Conservation (phyloP, 176 grass and related monocot genomes). For the Eleusine indica region DNA sequence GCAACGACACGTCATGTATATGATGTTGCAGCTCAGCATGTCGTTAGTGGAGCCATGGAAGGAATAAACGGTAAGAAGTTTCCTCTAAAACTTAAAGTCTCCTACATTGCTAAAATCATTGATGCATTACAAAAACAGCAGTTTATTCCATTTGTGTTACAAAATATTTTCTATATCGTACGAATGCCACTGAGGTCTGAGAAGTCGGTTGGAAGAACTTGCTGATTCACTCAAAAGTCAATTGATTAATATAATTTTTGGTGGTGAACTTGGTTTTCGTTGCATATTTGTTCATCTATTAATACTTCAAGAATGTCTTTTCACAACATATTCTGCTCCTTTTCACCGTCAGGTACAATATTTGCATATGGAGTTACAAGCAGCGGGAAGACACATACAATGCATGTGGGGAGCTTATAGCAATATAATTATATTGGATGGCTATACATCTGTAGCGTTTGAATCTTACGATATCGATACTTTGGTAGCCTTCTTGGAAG, state of each 20-base stretch:
- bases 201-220: not conserved
- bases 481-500: not conserved
- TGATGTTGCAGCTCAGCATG: constrained; percentile 77
- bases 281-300: not conserved
- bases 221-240: not conserved
- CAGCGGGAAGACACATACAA: constrained; percentile 90
- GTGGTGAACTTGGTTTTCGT: constrained; percentile 19
- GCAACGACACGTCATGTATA: constrained; percentile 78
- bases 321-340: constrained; percentile 3
- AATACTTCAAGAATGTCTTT: not conserved
- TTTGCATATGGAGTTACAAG: constrained; percentile 93
- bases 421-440: constrained; percentile 13
- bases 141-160: constrained; percentile 7
- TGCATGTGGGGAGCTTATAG: constrained; percentile 70
- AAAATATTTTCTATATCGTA: not conserved
- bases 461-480: not conserved
- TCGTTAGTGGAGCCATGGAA: constrained; percentile 71
- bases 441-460: not conserved
- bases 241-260: not conserved
- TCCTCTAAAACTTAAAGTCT: not conserved
- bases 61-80: constrained; percentile 82
- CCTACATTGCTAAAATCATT: not conserved
- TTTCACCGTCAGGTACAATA: constrained; percentile 68
- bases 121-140: not conserved
- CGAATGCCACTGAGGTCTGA: not conserved